Evolutionary conservation across 2,329 filamentous ascomycete genomes (phyloP).

Genomic region (Diaporthe vaccinii): DNA sequence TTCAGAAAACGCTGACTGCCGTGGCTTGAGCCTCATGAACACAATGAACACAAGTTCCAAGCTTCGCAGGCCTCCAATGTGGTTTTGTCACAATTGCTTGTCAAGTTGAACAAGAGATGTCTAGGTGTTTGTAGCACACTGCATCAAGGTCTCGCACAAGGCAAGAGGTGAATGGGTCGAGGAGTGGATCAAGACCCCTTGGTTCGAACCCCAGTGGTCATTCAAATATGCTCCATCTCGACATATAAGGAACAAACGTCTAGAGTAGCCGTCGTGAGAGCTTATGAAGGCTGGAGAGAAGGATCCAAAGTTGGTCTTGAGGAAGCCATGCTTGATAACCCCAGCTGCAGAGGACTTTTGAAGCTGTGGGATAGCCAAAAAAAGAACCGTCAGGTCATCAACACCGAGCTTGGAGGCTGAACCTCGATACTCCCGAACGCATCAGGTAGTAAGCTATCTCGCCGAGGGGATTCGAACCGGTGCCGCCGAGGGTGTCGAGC

Average conservation of each 20-base stretch:
- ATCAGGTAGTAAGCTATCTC: conserved; percentile 2
- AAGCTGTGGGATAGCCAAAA: background rate
- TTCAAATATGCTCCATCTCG: background rate
- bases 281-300: background rate
- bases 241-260: background rate
- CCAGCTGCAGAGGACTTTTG: background rate
- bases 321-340: background rate
- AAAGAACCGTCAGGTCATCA: background rate
- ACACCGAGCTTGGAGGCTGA: conserved; percentile 19
- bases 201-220: background rate
- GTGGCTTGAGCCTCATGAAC: background rate
- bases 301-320: background rate
- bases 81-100: background rate
- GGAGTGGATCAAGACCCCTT: background rate
- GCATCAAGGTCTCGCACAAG: background rate
- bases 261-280: background rate
- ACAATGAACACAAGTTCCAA: too few relatives aligned
- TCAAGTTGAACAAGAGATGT: too few relatives aligned
- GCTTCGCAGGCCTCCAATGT: background rate
- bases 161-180: background rate
- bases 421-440: conserved; percentile 22
- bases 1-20: background rate
- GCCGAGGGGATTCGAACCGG: conserved; percentile 14
- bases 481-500: background rate
- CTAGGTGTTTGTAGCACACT: background rate